Conservation (phyloP, 306 rosid species). For the Phaseolus lunatus region DNA sequence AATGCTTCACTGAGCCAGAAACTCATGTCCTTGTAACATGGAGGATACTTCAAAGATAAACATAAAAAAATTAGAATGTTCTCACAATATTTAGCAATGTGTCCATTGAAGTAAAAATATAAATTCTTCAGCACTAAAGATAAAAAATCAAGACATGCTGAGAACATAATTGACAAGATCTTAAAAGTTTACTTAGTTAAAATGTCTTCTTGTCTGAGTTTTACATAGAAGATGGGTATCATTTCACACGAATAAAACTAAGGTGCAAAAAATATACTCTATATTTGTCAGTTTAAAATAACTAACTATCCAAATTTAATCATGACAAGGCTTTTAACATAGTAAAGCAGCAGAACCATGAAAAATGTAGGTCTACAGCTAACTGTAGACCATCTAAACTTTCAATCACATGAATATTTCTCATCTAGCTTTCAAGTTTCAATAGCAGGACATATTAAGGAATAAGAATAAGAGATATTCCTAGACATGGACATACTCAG, state of each 20-base stretch:
- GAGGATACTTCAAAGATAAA: slow-evolving; percentile 77
- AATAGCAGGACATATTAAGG: slow-evolving; percentile 6
- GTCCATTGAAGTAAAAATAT: not conserved
- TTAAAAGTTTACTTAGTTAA: slow-evolving; percentile 2
- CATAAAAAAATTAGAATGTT: slow-evolving; percentile 32
- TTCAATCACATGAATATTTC: slow-evolving; percentile 28
- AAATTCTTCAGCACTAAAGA: slow-evolving; percentile 11
- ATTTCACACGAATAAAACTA: slow-evolving; percentile 26
- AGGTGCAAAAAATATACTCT: slow-evolving; percentile 28
- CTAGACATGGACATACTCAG: slow-evolving; percentile 17
- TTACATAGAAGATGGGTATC: slow-evolving; percentile 24
- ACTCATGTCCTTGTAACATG: slow-evolving; percentile 95
- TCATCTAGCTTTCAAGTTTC: slow-evolving; percentile 17
- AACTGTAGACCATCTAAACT: slow-evolving; percentile 5
- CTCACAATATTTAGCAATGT: slow-evolving; percentile 11
- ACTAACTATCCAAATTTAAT: not conserved
- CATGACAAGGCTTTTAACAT: slow-evolving; percentile 29
- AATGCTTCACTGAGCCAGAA: slow-evolving; percentile 91
- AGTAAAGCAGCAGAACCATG: slow-evolving; percentile 22
- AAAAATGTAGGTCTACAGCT: slow-evolving; percentile 23
- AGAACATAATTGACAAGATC: slow-evolving; percentile 4
- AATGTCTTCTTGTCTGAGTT: slow-evolving; percentile 22
- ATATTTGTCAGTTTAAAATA: slow-evolving; percentile 18
- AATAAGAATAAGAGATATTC: slow-evolving; percentile 12
- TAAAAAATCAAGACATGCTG: slow-evolving; percentile 20